Percentiles rank a stretch among this genome's conserved stretches.
Evolutionary conservation across 371 early-diverging fungal species (phyloP).

Genomic region (Capillidium heterosporum): DNA sequence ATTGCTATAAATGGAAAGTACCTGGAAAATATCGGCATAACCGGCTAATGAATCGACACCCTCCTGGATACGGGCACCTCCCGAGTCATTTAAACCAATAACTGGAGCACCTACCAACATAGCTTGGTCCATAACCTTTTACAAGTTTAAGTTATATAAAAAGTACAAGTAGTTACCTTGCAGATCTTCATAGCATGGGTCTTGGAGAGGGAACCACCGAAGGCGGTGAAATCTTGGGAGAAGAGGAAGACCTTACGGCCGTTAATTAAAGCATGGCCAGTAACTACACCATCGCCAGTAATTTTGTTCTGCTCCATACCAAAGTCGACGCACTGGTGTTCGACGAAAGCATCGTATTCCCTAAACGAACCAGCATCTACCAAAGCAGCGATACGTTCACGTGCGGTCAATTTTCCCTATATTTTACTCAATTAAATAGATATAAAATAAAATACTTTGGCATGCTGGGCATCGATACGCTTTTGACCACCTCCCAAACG

Average conservation of each 20-base stretch:
- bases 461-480: conserved; percentile 76
- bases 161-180: conserved; percentile 23
- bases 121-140: conserved; percentile 80
- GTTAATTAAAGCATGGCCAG: conserved; percentile 85
- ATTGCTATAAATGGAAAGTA: conserved; percentile 4
- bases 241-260: conserved; percentile 85
- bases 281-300: conserved; percentile 88
- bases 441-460: conserved; percentile 32
- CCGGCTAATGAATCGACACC: conserved; percentile 93
- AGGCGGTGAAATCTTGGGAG: conserved; percentile 87
- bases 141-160: background rate
- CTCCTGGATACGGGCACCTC: conserved; percentile 95
- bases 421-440: background rate
- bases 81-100: conserved; percentile 90
- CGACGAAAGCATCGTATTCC: conserved; percentile 89
- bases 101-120: conserved; percentile 86
- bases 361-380: conserved; percentile 73
- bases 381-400: conserved; percentile 77
- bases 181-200: conserved; percentile 85
- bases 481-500: conserved; percentile 65
- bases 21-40: conserved; percentile 90
- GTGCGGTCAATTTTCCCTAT: conserved; percentile 89
- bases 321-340: conserved; percentile 87
- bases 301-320: conserved; percentile 72
- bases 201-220: conserved; percentile 78